Evolutionary conservation across 306 rosid genomes (phyloP).

Genomic region (Cucumis melo): DNA sequence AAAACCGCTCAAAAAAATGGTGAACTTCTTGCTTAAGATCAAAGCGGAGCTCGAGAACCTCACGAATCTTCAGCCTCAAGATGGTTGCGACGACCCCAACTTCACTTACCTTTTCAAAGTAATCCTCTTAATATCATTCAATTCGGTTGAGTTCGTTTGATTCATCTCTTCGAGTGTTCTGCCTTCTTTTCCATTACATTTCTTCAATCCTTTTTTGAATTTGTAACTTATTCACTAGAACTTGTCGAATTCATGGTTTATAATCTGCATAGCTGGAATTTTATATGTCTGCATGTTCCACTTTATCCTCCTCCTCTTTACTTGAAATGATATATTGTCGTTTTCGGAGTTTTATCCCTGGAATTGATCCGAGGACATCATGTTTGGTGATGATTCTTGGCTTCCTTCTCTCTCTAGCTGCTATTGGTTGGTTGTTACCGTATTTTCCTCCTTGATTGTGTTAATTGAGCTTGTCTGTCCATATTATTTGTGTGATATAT

Average conservation of each 20-base stretch:
- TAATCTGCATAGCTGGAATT: not conserved
- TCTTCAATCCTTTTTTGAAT: not conserved
- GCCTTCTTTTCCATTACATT: not conserved
- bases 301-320: not conserved
- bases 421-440: not conserved
- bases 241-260: not conserved
- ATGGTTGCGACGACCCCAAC: slow-evolving; percentile 69
- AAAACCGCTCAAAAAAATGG: slow-evolving; percentile 32
- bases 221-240: not conserved
- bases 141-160: not conserved
- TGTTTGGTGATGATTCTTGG: not conserved
- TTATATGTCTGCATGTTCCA: not conserved
- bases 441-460: not conserved
- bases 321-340: not conserved
- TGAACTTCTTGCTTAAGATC: slow-evolving; percentile 59
- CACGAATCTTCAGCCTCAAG: slow-evolving; percentile 72
- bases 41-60: slow-evolving; percentile 71
- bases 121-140: not conserved
- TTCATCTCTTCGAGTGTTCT: not conserved
- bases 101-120: slow-evolving; percentile 87
- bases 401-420: not conserved
- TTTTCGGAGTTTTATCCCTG: not conserved
- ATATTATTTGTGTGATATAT: not conserved
- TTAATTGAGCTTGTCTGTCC: not conserved
- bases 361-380: not conserved